phyloP scores from a whole-genome alignment of 208 protist genomes.

The Trypanosoma scelopori region DNA sequence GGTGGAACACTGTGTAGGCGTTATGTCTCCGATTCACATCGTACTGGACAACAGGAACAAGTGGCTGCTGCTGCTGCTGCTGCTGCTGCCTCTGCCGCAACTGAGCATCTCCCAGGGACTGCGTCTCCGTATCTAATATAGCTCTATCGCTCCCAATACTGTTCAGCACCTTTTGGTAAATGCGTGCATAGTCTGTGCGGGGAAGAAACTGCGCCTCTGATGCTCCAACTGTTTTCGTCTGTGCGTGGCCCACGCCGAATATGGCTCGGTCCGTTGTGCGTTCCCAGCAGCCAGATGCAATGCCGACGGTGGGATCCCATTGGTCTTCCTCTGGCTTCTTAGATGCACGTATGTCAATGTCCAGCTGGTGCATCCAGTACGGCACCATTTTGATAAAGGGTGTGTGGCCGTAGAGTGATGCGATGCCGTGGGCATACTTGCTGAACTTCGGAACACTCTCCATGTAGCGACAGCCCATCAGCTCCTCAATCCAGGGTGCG shows the following conservation, averaged over 20 bases:
- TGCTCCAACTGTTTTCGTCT: constrained; percentile 82
- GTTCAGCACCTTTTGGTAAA: constrained; percentile 66
- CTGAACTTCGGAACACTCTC: constrained; percentile 89
- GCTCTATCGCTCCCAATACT: constrained; percentile 24
- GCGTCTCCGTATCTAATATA: neutral
- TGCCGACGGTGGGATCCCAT: constrained; percentile 82
- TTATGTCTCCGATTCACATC: constrained; percentile 69
- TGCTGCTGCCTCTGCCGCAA: too few species aligned
- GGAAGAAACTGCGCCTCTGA: constrained; percentile 81
- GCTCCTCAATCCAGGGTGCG: constrained; percentile 87
- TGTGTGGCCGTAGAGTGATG: constrained; percentile 84
- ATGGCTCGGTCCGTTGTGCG: constrained; percentile 76
- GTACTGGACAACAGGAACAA: constrained; percentile 70
- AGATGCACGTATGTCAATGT: constrained; percentile 86
- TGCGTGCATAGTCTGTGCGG: constrained; percentile 69
- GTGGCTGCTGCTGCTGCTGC: constrained; percentile 6
- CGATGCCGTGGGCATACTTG: constrained; percentile 91
- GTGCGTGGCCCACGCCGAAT: constrained; percentile 71
- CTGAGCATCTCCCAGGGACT: neutral
- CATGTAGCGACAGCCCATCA: constrained; percentile 90
- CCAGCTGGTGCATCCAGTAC: constrained; percentile 89
- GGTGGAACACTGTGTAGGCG: constrained; percentile 78
- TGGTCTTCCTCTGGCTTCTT: constrained; percentile 81
- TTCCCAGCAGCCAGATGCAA: constrained; percentile 76
- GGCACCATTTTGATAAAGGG: constrained; percentile 86